Evolutionary conservation across 306 rosid genomes (phyloP).

Genomic region (apple (Malus domestica)): DNA sequence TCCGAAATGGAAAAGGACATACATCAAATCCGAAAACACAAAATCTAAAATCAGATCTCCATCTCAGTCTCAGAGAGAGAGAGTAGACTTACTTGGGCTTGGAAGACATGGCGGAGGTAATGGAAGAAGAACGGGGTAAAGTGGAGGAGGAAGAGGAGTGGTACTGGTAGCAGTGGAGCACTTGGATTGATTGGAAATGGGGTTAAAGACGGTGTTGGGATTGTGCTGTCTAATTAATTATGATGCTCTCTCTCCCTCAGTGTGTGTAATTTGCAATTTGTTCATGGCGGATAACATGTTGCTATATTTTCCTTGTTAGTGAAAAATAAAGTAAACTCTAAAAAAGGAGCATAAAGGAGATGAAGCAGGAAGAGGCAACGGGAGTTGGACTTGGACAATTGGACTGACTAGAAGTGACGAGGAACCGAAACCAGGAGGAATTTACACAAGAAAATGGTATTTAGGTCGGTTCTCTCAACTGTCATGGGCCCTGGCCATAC

Average conservation of each 20-base stretch:
- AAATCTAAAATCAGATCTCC: slow-evolving; percentile 39
- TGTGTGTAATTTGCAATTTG: not conserved
- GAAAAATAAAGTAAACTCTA: not conserved
- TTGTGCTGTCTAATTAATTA: not conserved
- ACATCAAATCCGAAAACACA: not conserved
- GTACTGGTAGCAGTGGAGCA: not conserved
- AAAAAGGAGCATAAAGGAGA: not conserved
- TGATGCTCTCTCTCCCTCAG: not conserved
- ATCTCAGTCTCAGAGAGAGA: not conserved
- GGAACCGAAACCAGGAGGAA: slow-evolving; percentile 25
- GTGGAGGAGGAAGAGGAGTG: slow-evolving; percentile 3
- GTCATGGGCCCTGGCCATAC: not conserved
- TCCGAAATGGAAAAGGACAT: not conserved
- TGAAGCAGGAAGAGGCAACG: too few relatives aligned
- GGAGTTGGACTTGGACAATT: too few relatives aligned
- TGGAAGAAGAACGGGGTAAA: not conserved
- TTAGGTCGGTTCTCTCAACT: slow-evolving; percentile 10
- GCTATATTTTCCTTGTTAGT: not conserved
- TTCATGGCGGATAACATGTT: not conserved
- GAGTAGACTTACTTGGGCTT: slow-evolving; percentile 57
- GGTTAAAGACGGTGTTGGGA: not conserved
- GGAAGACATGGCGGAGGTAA: slow-evolving; percentile 51
- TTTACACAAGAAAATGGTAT: slow-evolving; percentile 30
- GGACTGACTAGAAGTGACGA: not conserved
- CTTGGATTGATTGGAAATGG: not conserved